These are phyloP conservation scores for Xylariaceae sp. DNA, from an alignment of 2,329 filamentous ascomycete species.

Conservation along the genomic window DNA sequence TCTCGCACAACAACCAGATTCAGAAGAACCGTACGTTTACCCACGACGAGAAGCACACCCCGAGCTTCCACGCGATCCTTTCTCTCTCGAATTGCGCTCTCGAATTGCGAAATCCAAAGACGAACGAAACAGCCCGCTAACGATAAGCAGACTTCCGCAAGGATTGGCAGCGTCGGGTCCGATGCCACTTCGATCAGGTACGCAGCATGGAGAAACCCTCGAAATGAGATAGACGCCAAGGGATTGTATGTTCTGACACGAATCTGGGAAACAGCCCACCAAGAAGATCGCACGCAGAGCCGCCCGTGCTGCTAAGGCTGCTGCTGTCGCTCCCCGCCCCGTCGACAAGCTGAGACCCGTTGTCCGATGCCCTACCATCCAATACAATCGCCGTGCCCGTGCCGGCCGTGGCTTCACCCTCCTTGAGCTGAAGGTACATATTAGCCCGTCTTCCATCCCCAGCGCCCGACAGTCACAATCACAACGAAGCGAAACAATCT, in stretches of 20 bases:
- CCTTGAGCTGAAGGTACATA: conserved; percentile 89
- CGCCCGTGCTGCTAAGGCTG: conserved; percentile 91
- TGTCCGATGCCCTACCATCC: conserved; percentile 96
- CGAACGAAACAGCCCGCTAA: conserved; percentile 6
- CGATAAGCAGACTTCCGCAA: conserved; percentile 82
- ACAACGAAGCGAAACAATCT: neutral
- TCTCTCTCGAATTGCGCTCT: too few species aligned
- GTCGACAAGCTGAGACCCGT: conserved; percentile 95
- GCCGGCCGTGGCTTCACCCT: conserved; percentile 97
- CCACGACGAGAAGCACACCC: conserved; percentile 15
- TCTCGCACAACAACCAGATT: conserved; percentile 99
- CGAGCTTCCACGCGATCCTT: too few species aligned
- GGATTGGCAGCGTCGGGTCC: conserved; percentile 99
- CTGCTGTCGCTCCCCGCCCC: conserved; percentile 89
- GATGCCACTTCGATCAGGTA: conserved; percentile 99
- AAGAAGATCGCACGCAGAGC: conserved; percentile 91
- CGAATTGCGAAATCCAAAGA: neutral
- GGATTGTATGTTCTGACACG: conserved; percentile 19
- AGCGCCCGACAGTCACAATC: neutral
- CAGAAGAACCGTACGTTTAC: conserved; percentile 80
- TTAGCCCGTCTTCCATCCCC: neutral
- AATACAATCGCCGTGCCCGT: conserved; percentile 98
- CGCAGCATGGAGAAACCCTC: conserved; percentile 1
- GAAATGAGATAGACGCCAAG: conserved; percentile 27
- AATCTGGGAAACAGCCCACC: conserved; percentile 66